These are phyloP conservation scores for Dovyalis caffra DNA, from an alignment of 345 rosid genomes.

Conservation along the genomic window DNA sequence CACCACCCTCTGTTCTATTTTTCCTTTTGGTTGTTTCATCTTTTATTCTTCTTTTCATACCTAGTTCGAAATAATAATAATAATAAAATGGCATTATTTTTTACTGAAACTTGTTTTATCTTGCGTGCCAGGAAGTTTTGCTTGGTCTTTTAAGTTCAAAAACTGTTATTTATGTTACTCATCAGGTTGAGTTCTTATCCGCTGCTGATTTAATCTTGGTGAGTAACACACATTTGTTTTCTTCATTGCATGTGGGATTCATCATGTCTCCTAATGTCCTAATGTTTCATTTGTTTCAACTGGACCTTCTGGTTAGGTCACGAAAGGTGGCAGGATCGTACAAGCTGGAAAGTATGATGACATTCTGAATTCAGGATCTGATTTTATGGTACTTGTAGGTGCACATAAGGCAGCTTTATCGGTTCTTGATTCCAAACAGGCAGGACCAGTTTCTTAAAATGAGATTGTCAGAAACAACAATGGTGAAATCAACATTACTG, in stretches of 20 bases:
- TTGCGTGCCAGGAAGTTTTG: conserved; percentile 49
- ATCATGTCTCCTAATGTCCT: background rate
- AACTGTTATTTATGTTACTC: conserved; percentile 66
- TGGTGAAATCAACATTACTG: background rate
- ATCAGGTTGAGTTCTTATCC: conserved; percentile 62
- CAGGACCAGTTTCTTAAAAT: conserved; percentile 31
- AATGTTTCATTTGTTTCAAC: background rate
- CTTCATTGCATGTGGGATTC: background rate
- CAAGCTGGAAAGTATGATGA: conserved; percentile 76
- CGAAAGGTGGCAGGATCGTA: conserved; percentile 73
- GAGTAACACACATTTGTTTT: conserved; percentile 21
- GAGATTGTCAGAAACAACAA: no score
- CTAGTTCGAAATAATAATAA: no score
- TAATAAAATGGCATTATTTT: no score
- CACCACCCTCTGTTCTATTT: background rate
- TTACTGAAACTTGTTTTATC: no score
- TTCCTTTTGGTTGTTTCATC: background rate
- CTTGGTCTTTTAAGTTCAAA: conserved; percentile 47
- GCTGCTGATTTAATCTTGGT: conserved; percentile 71
- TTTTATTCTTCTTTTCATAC: no score
- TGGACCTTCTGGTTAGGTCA: conserved; percentile 42
- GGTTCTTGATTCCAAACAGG: conserved; percentile 44
- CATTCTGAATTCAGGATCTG: conserved; percentile 60
- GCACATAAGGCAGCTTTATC: conserved; percentile 71
- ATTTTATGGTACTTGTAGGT: conserved; percentile 74